A percentile compares a stretch with the other conserved stretches of the same genome.
phyloP scores from a whole-genome alignment of 2,329 filamentous ascomycete species.

The Aspergillus udagawae region DNA sequence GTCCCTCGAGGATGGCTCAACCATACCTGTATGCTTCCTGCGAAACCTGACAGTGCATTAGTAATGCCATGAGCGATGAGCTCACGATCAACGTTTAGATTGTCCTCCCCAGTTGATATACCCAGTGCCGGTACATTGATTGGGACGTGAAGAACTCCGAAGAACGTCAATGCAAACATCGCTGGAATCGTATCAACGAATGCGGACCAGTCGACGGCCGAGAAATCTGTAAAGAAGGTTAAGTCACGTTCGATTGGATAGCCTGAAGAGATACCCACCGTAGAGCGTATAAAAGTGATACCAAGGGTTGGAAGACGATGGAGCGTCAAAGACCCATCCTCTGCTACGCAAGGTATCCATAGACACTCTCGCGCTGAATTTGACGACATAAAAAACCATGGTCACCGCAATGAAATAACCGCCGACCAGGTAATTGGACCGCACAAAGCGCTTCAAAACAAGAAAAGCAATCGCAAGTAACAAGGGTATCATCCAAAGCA shows the following conservation, averaged over 20 bases:
- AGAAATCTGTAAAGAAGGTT: constrained; percentile 58
- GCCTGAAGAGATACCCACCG: constrained; percentile 52
- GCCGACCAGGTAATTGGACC: constrained; percentile 81
- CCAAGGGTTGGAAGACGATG: constrained; percentile 81
- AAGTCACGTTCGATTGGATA: background rate
- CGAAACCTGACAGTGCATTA: constrained; percentile 80
- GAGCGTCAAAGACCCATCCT: constrained; percentile 91
- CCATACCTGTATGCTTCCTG: constrained; percentile 72
- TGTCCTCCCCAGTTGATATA: constrained; percentile 85
- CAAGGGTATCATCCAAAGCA: constrained; percentile 80
- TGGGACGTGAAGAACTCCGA: constrained; percentile 92
- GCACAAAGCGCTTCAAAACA: constrained; percentile 68
- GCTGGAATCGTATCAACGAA: constrained; percentile 81
- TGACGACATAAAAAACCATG: constrained; percentile 52
- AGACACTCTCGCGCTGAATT: constrained; percentile 56
- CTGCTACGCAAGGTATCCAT: constrained; percentile 62
- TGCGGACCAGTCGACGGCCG: constrained; percentile 76
- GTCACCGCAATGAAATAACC: constrained; percentile 79
- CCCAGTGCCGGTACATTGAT: constrained; percentile 96
- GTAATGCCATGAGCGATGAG: constrained; percentile 89
- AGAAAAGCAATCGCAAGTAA: constrained; percentile 71
- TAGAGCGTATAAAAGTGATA: constrained; percentile 98
- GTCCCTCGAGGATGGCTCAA: background rate
- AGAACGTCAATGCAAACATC: constrained; percentile 96
- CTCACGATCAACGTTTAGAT: constrained; percentile 85